A percentile compares a stretch with the other conserved stretches of the same genome.
Evolutionary conservation across 2,329 filamentous ascomycete genomes (phyloP).

Genomic region (Xylaria multiplex): DNA sequence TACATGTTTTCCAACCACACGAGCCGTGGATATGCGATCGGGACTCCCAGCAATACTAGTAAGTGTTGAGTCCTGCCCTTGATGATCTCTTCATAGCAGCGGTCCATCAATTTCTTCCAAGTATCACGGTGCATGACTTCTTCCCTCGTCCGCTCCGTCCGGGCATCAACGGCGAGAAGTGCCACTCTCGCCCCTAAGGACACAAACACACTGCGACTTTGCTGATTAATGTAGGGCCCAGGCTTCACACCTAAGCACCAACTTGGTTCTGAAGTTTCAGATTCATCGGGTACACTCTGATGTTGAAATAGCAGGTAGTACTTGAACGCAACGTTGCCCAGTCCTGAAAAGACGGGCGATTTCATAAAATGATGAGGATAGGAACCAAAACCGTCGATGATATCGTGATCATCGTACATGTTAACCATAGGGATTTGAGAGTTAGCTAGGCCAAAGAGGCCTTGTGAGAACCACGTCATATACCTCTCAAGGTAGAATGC

Average conservation of each 20-base stretch:
- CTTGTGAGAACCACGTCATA: slow-evolving; percentile 94
- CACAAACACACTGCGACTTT: slow-evolving; percentile 87
- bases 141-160: slow-evolving; percentile 87
- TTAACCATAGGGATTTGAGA: slow-evolving; percentile 98
- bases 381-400: slow-evolving; percentile 91
- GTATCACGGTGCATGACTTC: slow-evolving; percentile 83
- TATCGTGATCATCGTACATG: slow-evolving; percentile 95
- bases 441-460: slow-evolving; percentile 90
- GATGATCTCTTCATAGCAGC: slow-evolving; percentile 82
- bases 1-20: slow-evolving; percentile 78
- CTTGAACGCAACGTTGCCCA: slow-evolving; percentile 94
- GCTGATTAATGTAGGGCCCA: slow-evolving; percentile 90
- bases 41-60: slow-evolving; percentile 85
- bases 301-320: slow-evolving; percentile 99
- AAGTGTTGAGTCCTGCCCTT: slow-evolving; percentile 90
- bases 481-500: slow-evolving; percentile 89
- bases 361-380: slow-evolving; percentile 93
- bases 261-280: slow-evolving; percentile 84
- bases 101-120: slow-evolving; percentile 87
- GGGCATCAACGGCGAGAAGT: slow-evolving; percentile 87
- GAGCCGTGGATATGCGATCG: slow-evolving; percentile 81
- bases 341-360: slow-evolving; percentile 86
- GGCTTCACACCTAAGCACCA: slow-evolving; percentile 84
- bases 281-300: slow-evolving; percentile 85
- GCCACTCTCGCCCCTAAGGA: slow-evolving; percentile 80